Evolutionary conservation across 129 eudicot genomes (phyloP).

Genomic region (Arctium lappa): DNA sequence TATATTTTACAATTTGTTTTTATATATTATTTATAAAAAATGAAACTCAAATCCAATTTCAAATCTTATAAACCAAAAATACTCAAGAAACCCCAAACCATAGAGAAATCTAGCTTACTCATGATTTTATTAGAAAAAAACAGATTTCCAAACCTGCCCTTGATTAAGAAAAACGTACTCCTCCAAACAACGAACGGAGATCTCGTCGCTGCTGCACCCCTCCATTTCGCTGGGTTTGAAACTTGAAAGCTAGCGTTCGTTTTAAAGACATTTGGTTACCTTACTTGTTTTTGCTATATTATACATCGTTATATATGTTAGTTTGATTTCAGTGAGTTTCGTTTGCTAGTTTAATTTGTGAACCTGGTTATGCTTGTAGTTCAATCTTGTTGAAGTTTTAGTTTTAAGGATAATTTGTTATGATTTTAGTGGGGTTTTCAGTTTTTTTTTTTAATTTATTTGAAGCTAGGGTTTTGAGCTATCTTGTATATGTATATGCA

Average conservation of each 20-base stretch:
- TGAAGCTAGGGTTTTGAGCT: background rate
- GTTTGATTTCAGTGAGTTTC: background rate
- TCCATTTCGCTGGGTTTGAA: background rate
- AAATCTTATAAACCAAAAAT: too few species aligned
- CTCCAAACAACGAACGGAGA: background rate
- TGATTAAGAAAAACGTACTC: background rate
- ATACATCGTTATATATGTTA: background rate
- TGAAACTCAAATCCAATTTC: too few species aligned
- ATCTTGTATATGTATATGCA: background rate
- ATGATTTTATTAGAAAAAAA: background rate
- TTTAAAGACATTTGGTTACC: background rate
- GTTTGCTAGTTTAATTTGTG: background rate
- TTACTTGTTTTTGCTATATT: background rate
- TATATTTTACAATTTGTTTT: too few species aligned
- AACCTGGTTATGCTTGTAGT: background rate
- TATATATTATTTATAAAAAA: too few species aligned
- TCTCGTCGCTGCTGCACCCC: background rate
- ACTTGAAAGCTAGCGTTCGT: background rate
- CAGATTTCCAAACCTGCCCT: background rate
- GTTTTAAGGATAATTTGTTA: background rate
- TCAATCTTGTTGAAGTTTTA: background rate
- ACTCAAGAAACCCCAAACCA: too few species aligned
- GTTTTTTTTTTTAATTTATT: background rate
- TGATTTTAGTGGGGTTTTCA: background rate
- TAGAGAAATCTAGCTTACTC: background rate